Conservation (phyloP, 2,329 filamentous ascomycete genomes). For the Penicillium corylophilum region DNA sequence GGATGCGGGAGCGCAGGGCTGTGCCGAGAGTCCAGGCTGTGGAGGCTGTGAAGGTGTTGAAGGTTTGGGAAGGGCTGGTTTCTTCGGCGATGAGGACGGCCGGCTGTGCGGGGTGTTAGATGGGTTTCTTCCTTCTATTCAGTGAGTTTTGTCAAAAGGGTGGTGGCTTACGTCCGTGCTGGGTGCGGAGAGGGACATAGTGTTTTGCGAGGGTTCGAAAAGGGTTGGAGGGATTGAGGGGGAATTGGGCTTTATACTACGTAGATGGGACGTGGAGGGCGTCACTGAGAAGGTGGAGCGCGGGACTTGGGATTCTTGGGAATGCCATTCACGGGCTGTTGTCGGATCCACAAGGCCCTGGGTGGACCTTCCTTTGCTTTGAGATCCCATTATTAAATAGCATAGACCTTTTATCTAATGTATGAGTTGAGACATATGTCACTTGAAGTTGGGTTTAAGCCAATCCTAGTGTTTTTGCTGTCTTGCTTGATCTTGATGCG, state of each 20-base stretch:
- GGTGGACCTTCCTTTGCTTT: constrained; percentile 15
- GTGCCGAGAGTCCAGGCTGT: constrained; percentile 42
- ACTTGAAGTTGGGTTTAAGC: neutral
- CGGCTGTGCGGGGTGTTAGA: constrained; percentile 19
- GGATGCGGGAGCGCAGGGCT: constrained; percentile 39
- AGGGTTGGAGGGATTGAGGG: neutral
- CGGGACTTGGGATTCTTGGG: neutral
- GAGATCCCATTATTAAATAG: neutral
- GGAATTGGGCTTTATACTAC: neutral
- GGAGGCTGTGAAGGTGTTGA: constrained; percentile 39
- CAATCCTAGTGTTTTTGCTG: neutral
- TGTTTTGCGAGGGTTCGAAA: constrained; percentile 1
- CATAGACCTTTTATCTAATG: neutral
- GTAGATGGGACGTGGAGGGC: neutral
- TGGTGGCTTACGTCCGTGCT: constrained; percentile 30
- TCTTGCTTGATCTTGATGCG: neutral
- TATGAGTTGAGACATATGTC: neutral
- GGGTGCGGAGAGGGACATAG: constrained; percentile 30
- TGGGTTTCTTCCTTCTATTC: neutral
- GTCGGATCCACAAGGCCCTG: neutral
- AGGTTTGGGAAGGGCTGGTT: constrained; percentile 28
- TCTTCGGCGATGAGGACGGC: constrained; percentile 31
- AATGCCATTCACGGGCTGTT: constrained; percentile 3
- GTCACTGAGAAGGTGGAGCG: neutral
- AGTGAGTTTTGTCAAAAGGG: neutral